Evolutionary conservation across 2,329 filamentous ascomycete species (phyloP).

Genomic region (Colletotrichum sp.): DNA sequence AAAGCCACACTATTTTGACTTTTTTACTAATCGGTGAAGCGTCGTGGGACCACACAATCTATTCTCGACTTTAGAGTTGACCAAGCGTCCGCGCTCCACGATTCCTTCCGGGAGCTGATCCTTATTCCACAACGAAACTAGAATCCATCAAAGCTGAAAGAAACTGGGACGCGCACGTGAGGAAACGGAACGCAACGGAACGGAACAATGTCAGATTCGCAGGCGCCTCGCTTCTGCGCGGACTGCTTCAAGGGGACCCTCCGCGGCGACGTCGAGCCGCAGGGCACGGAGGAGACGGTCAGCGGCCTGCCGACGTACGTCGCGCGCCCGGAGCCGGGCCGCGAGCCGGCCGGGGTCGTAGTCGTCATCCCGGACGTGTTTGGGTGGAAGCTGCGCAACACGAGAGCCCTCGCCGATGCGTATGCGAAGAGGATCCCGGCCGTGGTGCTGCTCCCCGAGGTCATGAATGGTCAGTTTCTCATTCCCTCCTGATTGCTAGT

Average conservation of each 20-base stretch:
- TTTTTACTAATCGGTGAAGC: background rate
- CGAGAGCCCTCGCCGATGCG: slow-evolving; percentile 55
- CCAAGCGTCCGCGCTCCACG: background rate
- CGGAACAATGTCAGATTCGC: background rate
- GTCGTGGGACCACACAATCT: background rate
- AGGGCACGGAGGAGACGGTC: slow-evolving; percentile 27
- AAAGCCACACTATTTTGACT: background rate
- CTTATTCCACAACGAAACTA: background rate
- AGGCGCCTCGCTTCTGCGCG: slow-evolving; percentile 20
- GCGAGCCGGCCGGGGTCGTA: slow-evolving; percentile 48
- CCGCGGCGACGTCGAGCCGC: slow-evolving; percentile 18
- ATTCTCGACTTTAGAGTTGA: background rate
- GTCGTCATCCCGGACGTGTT: slow-evolving; percentile 62
- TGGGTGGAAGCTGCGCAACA: slow-evolving; percentile 60
- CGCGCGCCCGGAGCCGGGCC: slow-evolving; percentile 23
- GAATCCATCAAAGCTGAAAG: background rate
- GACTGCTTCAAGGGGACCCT: slow-evolving; percentile 26
- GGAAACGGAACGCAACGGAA: background rate
- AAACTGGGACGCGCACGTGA: background rate
- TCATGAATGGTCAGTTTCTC: slow-evolving; percentile 47
- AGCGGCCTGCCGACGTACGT: slow-evolving; percentile 29
- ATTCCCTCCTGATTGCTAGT: fast-evolving
- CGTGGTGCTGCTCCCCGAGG: slow-evolving; percentile 60
- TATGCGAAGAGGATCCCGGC: slow-evolving; percentile 57
- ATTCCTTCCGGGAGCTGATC: background rate